Conservation (phyloP, 768 basidiomycete species). For the Termitomyces sp. region DNA sequence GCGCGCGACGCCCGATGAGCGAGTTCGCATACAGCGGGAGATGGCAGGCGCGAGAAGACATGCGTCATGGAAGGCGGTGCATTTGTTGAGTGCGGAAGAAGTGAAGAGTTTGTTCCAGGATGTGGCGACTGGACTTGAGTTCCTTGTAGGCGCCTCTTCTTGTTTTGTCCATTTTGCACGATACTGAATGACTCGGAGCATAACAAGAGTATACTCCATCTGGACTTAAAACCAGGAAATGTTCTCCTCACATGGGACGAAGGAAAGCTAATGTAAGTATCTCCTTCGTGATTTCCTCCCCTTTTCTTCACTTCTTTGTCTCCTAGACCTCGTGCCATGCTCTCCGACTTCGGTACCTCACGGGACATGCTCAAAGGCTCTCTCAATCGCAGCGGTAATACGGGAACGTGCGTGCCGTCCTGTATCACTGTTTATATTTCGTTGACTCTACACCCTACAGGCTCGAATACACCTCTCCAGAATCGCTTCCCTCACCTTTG, state of each 20-base stretch:
- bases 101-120: slow-evolving; percentile 76
- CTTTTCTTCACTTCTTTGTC: neutral
- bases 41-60: slow-evolving; percentile 30
- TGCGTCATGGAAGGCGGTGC: slow-evolving; percentile 63
- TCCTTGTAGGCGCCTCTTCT: slow-evolving; percentile 53
- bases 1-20: slow-evolving; percentile 56
- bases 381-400: slow-evolving; percentile 79
- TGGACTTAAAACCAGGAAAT: slow-evolving; percentile 93
- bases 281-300: neutral
- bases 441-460: slow-evolving; percentile 25
- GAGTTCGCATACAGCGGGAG: slow-evolving; percentile 51
- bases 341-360: slow-evolving; percentile 94
- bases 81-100: slow-evolving; percentile 82
- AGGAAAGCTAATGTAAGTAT: slow-evolving; percentile 66
- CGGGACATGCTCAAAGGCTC: slow-evolving; percentile 79
- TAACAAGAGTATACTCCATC: slow-evolving; percentile 78
- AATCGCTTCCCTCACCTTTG: slow-evolving; percentile 66
- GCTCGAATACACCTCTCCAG: slow-evolving; percentile 85
- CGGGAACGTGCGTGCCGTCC: slow-evolving; percentile 81
- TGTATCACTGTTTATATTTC: slow-evolving; percentile 20
- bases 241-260: slow-evolving; percentile 92
- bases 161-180: neutral
- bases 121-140: slow-evolving; percentile 80
- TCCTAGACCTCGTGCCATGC: slow-evolving; percentile 82
- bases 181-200: slow-evolving; percentile 41